Evolutionary conservation across 176 grass and related monocot genomes (phyloP).

Genomic region (Metroxylon sagu): DNA sequence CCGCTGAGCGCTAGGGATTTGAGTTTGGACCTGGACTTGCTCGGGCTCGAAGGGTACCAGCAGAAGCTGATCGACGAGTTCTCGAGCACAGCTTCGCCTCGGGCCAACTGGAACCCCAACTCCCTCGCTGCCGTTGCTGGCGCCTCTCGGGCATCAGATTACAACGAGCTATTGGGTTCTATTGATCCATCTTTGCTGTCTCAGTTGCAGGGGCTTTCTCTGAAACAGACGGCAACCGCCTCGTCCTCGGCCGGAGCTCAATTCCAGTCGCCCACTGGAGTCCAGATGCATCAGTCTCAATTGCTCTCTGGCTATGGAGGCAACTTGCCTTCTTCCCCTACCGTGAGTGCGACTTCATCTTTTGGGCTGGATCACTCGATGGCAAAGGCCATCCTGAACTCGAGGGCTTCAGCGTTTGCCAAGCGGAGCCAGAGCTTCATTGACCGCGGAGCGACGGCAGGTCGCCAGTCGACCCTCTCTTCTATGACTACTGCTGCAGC

Average conservation of each 20-base stretch:
- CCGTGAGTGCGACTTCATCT: background rate
- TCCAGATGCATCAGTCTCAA: too few relatives aligned
- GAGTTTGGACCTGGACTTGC: conserved; percentile 20
- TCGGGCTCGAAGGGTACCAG: conserved; percentile 64
- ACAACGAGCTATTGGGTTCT: conserved; percentile 5
- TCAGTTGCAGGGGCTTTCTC: conserved; percentile 14
- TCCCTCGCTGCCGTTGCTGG: background rate
- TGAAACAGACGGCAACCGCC: background rate
- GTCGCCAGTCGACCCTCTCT: too few relatives aligned
- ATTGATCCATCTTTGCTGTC: conserved; percentile 16
- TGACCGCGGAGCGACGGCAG: conserved; percentile 30
- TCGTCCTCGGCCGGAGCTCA: background rate
- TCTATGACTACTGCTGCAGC: conserved; percentile 2
- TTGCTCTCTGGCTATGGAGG: background rate
- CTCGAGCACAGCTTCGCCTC: conserved; percentile 40
- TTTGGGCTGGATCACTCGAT: conserved; percentile 47
- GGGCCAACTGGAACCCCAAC: conserved; percentile 47
- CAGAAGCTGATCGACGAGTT: conserved; percentile 83
- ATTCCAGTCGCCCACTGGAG: background rate
- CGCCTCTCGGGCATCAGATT: conserved; percentile 19
- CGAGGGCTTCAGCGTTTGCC: conserved; percentile 24
- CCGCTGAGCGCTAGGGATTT: conserved; percentile 9
- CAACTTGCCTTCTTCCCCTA: conserved; percentile 43
- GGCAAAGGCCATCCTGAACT: conserved; percentile 60
- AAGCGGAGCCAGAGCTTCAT: conserved; percentile 94